phyloP scores from a whole-genome alignment of 805 yeast genomes.

The Zygotorulaspora sp. region DNA sequence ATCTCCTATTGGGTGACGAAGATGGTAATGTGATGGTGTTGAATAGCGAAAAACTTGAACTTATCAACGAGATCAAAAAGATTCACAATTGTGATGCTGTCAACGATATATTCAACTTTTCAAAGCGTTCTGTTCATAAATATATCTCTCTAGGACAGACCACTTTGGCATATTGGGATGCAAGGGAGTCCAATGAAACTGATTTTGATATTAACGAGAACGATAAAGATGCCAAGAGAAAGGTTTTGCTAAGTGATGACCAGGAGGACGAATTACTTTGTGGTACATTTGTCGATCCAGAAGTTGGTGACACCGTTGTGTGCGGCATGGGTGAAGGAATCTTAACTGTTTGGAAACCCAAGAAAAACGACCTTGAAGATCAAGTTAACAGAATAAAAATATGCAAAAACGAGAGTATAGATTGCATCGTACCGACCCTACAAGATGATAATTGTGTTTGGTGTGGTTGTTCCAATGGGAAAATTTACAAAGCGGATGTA shows the following conservation, averaged over 20 bases:
- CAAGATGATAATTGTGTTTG: constrained; percentile 52
- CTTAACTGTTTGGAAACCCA: constrained; percentile 78
- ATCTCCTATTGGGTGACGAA: constrained; percentile 61
- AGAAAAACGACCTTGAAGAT: constrained; percentile 63
- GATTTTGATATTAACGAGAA: constrained; percentile 19
- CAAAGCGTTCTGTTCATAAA: constrained; percentile 64
- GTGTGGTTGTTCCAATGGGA: constrained; percentile 80
- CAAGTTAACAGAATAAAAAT: constrained; percentile 75
- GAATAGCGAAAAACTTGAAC: constrained; percentile 52
- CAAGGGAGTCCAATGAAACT: constrained; percentile 46
- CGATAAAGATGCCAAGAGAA: constrained; percentile 38
- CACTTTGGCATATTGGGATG: constrained; percentile 71
- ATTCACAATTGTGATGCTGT: constrained; percentile 74
- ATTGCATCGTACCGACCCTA: constrained; percentile 53
- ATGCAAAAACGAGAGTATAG: constrained; percentile 66
- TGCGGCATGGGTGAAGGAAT: constrained; percentile 93
- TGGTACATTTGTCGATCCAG: constrained; percentile 61
- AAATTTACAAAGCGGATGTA: constrained; percentile 60
- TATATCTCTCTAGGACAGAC: constrained; percentile 80
- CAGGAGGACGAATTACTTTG: constrained; percentile 91
- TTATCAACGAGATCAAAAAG: constrained; percentile 44
- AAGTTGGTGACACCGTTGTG: constrained; percentile 57
- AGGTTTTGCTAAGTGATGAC: constrained; percentile 66
- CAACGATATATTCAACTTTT: constrained; percentile 66
- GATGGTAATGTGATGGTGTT: constrained; percentile 60